These are phyloP conservation scores for Hawksworthiomyces lignivorus DNA, from an alignment of 2,329 filamentous ascomycete species.

Conservation along the genomic window DNA sequence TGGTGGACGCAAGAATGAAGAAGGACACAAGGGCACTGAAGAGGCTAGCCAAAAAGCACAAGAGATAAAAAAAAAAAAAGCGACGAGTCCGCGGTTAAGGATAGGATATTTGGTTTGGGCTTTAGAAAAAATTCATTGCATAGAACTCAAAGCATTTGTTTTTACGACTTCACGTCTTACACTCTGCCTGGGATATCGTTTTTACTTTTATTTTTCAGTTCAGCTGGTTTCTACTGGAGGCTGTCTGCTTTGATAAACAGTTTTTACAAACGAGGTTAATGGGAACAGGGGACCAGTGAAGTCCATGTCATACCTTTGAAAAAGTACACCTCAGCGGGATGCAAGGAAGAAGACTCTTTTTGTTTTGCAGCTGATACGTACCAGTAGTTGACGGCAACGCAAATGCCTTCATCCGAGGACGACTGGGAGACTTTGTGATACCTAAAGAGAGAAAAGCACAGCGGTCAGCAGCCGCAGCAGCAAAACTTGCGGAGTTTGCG, in stretches of 20 bases:
- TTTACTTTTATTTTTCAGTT: neutral
- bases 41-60: slow-evolving; percentile 60
- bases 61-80: slow-evolving; percentile 22
- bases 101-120: too few relatives aligned
- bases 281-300: slow-evolving; percentile 64
- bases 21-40: slow-evolving; percentile 90
- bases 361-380: too few relatives aligned
- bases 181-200: neutral
- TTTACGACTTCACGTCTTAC: neutral
- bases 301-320: slow-evolving; percentile 67
- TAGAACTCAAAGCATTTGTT: neutral
- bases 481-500: neutral
- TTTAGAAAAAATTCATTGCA: neutral
- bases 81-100: too few relatives aligned
- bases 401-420: slow-evolving; percentile 60
- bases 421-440: slow-evolving; percentile 77
- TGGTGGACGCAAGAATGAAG: slow-evolving; percentile 92
- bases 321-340: neutral
- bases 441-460: slow-evolving; percentile 27
- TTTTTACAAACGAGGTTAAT: slow-evolving; percentile 47
- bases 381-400: slow-evolving; percentile 79
- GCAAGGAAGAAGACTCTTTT: neutral
- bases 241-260: slow-evolving; percentile 10
- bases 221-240: neutral
- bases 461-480: neutral